A percentile compares a stretch with the other conserved stretches of the same genome.
These are phyloP conservation scores for Metschnikowia borealis DNA, from an alignment of 805 yeast genomes.

Conservation along the genomic window DNA sequence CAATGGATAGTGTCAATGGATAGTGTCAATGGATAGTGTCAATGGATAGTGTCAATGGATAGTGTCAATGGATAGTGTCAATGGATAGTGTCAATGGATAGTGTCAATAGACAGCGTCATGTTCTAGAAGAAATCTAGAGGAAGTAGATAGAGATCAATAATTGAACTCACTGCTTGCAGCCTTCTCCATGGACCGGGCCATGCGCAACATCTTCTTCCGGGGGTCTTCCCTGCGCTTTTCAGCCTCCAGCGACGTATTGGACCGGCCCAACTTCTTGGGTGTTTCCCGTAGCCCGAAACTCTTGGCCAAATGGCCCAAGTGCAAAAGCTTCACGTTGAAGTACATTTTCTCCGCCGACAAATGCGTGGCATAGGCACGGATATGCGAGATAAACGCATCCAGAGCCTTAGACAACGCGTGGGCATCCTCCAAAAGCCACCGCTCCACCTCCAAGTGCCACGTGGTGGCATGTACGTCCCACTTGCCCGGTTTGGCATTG, in stretches of 20 bases:
- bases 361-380: slow-evolving; percentile 94
- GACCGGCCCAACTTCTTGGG: slow-evolving; percentile 72
- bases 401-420: slow-evolving; percentile 61
- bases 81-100: too few relatives aligned
- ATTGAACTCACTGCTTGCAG: slow-evolving; percentile 73
- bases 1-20: too few relatives aligned
- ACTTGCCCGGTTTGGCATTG: slow-evolving; percentile 41
- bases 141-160: slow-evolving; percentile 23
- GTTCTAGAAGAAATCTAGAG: too few relatives aligned
- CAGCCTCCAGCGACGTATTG: slow-evolving; percentile 21
- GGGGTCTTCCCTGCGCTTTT: slow-evolving; percentile 59
- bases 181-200: slow-evolving; percentile 65
- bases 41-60: too few relatives aligned
- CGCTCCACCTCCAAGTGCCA: slow-evolving; percentile 92
- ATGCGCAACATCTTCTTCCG: slow-evolving; percentile 69
- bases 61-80: too few relatives aligned
- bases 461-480: slow-evolving; percentile 95
- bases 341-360: slow-evolving; percentile 68
- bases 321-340: slow-evolving; percentile 83
- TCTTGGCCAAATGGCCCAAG: slow-evolving; percentile 92
- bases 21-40: too few relatives aligned
- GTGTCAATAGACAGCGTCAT: too few relatives aligned
- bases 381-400: slow-evolving; percentile 85
- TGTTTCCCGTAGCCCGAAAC: slow-evolving; percentile 91
- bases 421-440: slow-evolving; percentile 69